Evolutionary conservation across 306 rosid genomes (phyloP).

Genomic region (Astragalus glycyphyllos): DNA sequence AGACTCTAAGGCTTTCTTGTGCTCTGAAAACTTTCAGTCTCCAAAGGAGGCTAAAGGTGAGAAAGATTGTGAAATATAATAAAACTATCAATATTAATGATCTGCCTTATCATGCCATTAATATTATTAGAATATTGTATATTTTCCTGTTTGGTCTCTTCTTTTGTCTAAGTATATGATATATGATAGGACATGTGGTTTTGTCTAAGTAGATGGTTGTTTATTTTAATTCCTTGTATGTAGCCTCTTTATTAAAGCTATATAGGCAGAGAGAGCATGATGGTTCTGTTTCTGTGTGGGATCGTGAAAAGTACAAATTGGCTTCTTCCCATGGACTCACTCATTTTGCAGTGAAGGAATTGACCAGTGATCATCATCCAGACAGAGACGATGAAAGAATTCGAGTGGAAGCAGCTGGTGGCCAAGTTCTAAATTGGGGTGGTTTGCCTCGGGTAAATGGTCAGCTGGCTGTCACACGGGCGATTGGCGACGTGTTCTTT

Average conservation of each 20-base stretch:
- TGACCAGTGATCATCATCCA: slow-evolving; percentile 96
- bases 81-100: slow-evolving; percentile 11
- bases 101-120: slow-evolving; percentile 19
- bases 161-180: slow-evolving; percentile 20
- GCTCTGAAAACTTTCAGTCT: slow-evolving; percentile 80
- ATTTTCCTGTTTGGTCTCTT: slow-evolving; percentile 3
- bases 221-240: slow-evolving; percentile 50
- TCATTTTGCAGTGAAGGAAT: slow-evolving; percentile 80
- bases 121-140: slow-evolving; percentile 26
- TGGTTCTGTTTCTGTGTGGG: slow-evolving; percentile 65
- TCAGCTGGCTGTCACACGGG: slow-evolving; percentile 86
- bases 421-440: slow-evolving; percentile 83
- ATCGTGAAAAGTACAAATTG: slow-evolving; percentile 57
- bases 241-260: slow-evolving; percentile 74
- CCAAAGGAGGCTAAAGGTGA: slow-evolving; percentile 91
- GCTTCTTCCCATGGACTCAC: slow-evolving; percentile 62
- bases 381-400: slow-evolving; percentile 87
- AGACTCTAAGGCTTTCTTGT: slow-evolving; percentile 91
- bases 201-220: slow-evolving; percentile 35
- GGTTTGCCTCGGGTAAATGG: slow-evolving; percentile 94
- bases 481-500: slow-evolving; percentile 82
- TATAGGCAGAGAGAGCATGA: slow-evolving; percentile 69
- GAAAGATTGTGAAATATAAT: slow-evolving; percentile 39
- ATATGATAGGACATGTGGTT: slow-evolving; percentile 18
- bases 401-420: slow-evolving; percentile 96